phyloP scores from a whole-genome alignment of 164 flowering plant species.

The Macadamia integrifolia region DNA sequence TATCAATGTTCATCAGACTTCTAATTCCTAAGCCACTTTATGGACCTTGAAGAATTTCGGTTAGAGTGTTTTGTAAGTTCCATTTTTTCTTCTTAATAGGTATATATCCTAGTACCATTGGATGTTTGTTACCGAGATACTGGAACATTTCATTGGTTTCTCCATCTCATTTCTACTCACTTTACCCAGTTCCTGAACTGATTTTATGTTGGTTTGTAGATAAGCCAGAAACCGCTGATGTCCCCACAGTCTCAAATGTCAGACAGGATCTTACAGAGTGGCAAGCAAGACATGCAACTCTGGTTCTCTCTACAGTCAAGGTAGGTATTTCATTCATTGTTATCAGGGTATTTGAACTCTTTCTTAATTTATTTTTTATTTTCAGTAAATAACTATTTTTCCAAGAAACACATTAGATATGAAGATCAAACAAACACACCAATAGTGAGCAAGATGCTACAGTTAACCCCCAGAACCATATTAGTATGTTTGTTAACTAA shows the following conservation, averaged over 20 bases:
- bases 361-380: too few relatives aligned
- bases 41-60: background rate
- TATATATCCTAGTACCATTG: too few relatives aligned
- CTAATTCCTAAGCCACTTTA: background rate
- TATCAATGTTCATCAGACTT: too few relatives aligned
- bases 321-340: conserved; percentile 24
- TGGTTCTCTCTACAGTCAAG: conserved; percentile 81
- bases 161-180: background rate
- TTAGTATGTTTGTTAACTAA: too few relatives aligned
- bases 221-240: conserved; percentile 54
- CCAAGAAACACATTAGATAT: too few relatives aligned
- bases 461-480: too few relatives aligned
- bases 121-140: too few relatives aligned
- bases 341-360: background rate
- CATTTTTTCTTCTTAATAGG: background rate
- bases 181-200: background rate
- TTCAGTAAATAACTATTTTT: too few relatives aligned
- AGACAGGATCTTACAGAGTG: conserved; percentile 88
- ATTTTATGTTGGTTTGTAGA: conserved; percentile 37
- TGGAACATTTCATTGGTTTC: background rate
- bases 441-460: too few relatives aligned
- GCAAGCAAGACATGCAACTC: conserved; percentile 83
- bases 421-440: too few relatives aligned
- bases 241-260: conserved; percentile 72
- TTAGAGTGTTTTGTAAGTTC: background rate